Evolutionary conservation across 345 rosid genomes (phyloP).

Genomic region (Lepidium aucheri): DNA sequence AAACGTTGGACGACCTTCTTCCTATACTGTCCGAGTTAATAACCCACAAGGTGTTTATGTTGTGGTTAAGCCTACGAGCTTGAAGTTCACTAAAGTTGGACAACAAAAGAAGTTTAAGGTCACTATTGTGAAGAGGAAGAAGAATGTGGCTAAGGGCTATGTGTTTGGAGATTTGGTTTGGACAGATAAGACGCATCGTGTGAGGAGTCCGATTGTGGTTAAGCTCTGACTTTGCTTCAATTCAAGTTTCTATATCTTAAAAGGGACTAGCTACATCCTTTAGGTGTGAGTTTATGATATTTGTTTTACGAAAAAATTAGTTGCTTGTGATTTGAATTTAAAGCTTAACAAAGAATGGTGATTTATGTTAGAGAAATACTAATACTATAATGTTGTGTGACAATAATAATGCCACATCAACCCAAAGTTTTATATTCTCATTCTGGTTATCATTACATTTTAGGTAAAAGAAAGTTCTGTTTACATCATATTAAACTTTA

Average conservation of each 20-base stretch:
- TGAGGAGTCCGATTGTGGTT: conserved; percentile 68
- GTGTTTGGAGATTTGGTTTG: conserved; percentile 60
- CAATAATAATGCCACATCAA: not conserved
- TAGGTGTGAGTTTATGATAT: not conserved
- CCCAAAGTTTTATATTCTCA: not conserved
- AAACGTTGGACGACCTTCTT: conserved; percentile 66
- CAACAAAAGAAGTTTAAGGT: conserved; percentile 53
- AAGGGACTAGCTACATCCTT: not conserved
- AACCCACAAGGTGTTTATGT: conserved; percentile 44
- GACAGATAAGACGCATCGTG: conserved; percentile 57
- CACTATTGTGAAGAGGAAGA: conserved; percentile 21
- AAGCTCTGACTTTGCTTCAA: conserved; percentile 22
- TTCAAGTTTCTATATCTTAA: not conserved
- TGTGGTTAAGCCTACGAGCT: conserved; percentile 38
- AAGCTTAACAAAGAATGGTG: conserved; percentile 1
- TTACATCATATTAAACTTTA: too few species aligned
- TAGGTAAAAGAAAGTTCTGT: too few species aligned
- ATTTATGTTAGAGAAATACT: not conserved
- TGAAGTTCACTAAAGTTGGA: conserved; percentile 44
- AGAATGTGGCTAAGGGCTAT: conserved; percentile 21
- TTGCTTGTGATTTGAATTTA: not conserved
- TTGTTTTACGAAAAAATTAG: not conserved
- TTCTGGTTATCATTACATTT: too few species aligned
- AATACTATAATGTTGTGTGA: not conserved
- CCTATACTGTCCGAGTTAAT: conserved; percentile 32